Base-by-base conservation (phyloP, 805 yeast species). In the Kuraishia cidri region DNA sequence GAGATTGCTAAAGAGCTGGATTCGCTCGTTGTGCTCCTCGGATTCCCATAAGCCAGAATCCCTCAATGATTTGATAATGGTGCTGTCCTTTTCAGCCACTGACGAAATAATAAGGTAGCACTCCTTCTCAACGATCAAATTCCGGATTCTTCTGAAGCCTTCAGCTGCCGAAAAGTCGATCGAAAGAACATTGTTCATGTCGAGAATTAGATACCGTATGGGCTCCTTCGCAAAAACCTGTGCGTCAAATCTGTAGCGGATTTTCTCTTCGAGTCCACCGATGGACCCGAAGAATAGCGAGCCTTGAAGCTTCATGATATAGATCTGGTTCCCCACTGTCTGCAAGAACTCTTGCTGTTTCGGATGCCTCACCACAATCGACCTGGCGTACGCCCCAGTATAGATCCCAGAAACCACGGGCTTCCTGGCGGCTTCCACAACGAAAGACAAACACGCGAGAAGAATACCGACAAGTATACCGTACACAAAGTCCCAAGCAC, bases 141-240 rank as follows among this genome's bases (percentile, higher is more conserved):
- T 79, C 50, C 84, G 75, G 39, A 92, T 80, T 45, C 96, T 66
- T 44, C 87, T 75, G 52, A 92, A 84, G 0, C 97, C 95, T 54
- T 92, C 97, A 7, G 96, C 95, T 0, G 97, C 97, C 29, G 95
- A 82, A 47, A 83, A 92, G 56, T 92, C 98, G 41, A 92, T 75
- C 30, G 82, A 69, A 31, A 70, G 68, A 20, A 92, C 95, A 24
- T 79, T 75, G 43, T 79, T 79, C 69, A 92, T 78, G 57, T 92
- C 98, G 30, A 92, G 52, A 32, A 92, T 75, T 40, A 92, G 60
- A 51, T 78, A 92, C 47, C 82, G 75, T 45, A 92, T 79, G 18
- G 92, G 86, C 34, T 69, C 69, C 28, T 52, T 56, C 15, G 54
- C 50, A 47, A 69, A 76, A 13, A 53, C 48, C 3, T 58, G 61